Evolutionary conservation across 306 rosid species (phyloP).

Genomic region (Prunus armeniaca): DNA sequence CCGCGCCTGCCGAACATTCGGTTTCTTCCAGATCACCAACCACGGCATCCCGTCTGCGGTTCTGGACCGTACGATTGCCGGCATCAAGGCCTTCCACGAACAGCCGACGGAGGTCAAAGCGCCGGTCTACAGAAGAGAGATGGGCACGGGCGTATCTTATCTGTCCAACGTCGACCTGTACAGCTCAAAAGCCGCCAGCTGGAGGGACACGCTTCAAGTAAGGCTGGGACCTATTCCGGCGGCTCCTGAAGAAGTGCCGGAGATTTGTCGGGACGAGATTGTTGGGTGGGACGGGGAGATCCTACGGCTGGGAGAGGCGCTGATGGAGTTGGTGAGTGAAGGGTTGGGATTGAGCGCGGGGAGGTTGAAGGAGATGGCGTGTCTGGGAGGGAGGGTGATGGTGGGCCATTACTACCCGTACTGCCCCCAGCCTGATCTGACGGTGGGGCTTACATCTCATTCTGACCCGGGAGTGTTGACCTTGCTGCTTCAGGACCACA

Average conservation of each 20-base stretch:
- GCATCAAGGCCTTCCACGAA: constrained; percentile 43
- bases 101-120: constrained; percentile 24
- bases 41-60: constrained; percentile 31
- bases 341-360: constrained; percentile 41
- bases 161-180: constrained; percentile 38
- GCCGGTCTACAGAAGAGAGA: constrained; percentile 17
- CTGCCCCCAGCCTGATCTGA: constrained; percentile 45
- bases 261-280: constrained; percentile 44
- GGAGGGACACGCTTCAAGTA: constrained; percentile 70
- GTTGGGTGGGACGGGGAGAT: constrained; percentile 53
- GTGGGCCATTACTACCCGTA: constrained; percentile 42
- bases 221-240: constrained; percentile 33
- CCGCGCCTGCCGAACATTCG: constrained; percentile 29
- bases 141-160: constrained; percentile 29
- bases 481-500: constrained; percentile 64
- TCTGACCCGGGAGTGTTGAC: constrained; percentile 74
- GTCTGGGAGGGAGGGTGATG: constrained; percentile 31
- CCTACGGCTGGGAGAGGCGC: constrained; percentile 36
- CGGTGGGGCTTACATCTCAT: constrained; percentile 69
- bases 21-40: constrained; percentile 49
- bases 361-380: constrained; percentile 31
- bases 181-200: constrained; percentile 57
- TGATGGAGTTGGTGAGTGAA: constrained; percentile 34
- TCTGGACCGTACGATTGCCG: constrained; percentile 24
- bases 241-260: constrained; percentile 39